Evolutionary conservation across 129 eudicot genomes (phyloP).

Genomic region (Silybum marianum): DNA sequence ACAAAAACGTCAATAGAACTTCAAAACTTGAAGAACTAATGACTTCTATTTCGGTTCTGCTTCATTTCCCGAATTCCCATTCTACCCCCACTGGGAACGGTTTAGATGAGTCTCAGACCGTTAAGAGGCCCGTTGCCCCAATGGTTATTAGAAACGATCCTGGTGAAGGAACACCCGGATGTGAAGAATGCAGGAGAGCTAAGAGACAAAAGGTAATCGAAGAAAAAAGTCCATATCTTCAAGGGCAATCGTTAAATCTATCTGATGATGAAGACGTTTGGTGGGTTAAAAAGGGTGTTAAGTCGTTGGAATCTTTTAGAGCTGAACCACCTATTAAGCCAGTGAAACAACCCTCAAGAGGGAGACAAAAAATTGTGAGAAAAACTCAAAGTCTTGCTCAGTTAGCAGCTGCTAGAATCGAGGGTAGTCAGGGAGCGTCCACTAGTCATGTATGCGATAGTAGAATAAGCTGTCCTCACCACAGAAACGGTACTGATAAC

Average conservation of each 20-base stretch:
- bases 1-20: constrained; percentile 33
- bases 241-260: constrained; percentile 38
- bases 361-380: constrained; percentile 85
- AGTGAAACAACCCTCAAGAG: constrained; percentile 73
- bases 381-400: constrained; percentile 96
- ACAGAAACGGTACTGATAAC: constrained; percentile 50
- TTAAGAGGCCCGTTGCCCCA: constrained; percentile 43
- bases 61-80: constrained; percentile 56
- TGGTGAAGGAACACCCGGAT: constrained; percentile 84
- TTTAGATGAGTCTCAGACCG: constrained; percentile 55
- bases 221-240: constrained; percentile 53
- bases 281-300: constrained; percentile 82
- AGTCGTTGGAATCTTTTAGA: constrained; percentile 42
- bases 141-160: constrained; percentile 23
- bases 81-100: constrained; percentile 37
- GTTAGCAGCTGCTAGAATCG: constrained; percentile 87
- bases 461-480: constrained; percentile 77
- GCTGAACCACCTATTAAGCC: constrained; percentile 75
- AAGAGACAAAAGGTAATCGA: constrained; percentile 80
- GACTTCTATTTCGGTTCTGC: constrained; percentile 55
- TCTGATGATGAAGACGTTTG: constrained; percentile 82
- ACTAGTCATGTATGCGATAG: constrained; percentile 98
- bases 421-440: constrained; percentile 97
- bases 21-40: constrained; percentile 61
- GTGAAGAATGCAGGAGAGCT: constrained; percentile 88